These are phyloP conservation scores for Pezicula carpinea DNA, from an alignment of 2,329 filamentous ascomycete genomes.

Conservation along the genomic window DNA sequence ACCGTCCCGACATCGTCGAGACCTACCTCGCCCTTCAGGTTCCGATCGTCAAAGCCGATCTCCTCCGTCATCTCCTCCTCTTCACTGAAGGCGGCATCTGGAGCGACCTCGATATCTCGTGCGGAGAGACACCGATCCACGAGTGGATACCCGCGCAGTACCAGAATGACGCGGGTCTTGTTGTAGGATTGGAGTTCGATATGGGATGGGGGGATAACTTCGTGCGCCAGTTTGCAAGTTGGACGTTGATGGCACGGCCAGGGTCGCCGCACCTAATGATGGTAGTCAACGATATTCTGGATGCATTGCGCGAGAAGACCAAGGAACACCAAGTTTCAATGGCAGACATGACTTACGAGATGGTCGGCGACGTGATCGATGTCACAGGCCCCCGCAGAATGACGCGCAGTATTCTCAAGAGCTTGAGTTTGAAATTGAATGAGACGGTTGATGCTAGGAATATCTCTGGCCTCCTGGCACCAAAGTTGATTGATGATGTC, in stretches of 20 bases:
- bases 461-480: conserved; percentile 20
- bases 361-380: conserved; percentile 27
- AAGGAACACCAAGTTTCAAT: conserved; percentile 14
- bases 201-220: conserved; percentile 4
- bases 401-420: conserved; percentile 23
- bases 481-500: conserved; percentile 27
- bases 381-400: conserved; percentile 26
- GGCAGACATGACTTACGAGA: conserved; percentile 14
- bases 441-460: conserved; percentile 13
- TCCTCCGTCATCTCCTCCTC: conserved; percentile 38
- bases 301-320: conserved; percentile 11
- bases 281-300: conserved; percentile 27
- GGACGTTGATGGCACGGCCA: conserved; percentile 28
- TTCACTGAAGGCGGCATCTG: conserved; percentile 37
- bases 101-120: conserved; percentile 36
- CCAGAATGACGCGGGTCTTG: conserved; percentile 24
- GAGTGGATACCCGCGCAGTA: conserved; percentile 33
- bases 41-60: conserved; percentile 36
- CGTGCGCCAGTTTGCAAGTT: conserved; percentile 24
- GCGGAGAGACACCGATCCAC: conserved; percentile 26
- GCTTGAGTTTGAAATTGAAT: conserved; percentile 18
- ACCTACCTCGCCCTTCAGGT: conserved; percentile 30
- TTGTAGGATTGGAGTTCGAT: conserved; percentile 37
- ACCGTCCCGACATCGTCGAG: conserved; percentile 33
- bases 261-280: conserved; percentile 20